A percentile compares a stretch with the other conserved stretches of the same genome.
Conservation (phyloP, 345 rosid genomes). For the Excoecaria cochinchinensis region DNA sequence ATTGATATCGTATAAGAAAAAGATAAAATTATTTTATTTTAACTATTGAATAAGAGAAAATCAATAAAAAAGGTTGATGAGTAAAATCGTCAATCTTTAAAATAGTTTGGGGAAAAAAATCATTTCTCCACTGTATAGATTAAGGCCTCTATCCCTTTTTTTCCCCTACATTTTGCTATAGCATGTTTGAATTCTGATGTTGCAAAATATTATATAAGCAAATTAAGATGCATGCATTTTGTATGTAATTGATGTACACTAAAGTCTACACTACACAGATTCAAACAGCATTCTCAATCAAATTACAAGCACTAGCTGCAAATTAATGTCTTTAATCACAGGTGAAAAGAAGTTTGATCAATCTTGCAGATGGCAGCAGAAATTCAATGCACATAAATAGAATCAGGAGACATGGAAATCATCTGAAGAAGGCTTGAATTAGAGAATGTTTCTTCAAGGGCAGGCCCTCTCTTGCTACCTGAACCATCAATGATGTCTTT, state of each 20-base stretch:
- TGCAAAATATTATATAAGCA: not conserved
- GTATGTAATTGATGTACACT: slow-evolving; percentile 2
- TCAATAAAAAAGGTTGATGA: too few species aligned
- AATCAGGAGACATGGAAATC: slow-evolving; percentile 91
- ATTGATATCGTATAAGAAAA: too few species aligned
- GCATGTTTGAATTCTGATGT: too few species aligned
- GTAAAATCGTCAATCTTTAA: too few species aligned
- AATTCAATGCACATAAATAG: slow-evolving; percentile 40
- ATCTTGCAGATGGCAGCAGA: not conserved
- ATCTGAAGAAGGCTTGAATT: slow-evolving; percentile 87
- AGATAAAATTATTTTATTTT: too few species aligned
- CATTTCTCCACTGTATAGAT: too few species aligned
- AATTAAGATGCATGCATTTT: not conserved
- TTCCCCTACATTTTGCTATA: too few species aligned
- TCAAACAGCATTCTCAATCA: not conserved
- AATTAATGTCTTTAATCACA: not conserved
- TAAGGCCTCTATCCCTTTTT: too few species aligned
- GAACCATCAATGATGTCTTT: slow-evolving; percentile 48
- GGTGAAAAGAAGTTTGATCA: not conserved
- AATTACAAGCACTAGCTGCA: not conserved
- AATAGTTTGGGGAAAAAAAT: too few species aligned
- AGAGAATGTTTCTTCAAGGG: slow-evolving; percentile 78
- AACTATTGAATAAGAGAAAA: too few species aligned
- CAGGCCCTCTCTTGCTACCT: slow-evolving; percentile 49
- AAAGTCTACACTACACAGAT: not conserved